A percentile compares a stretch with the other conserved stretches of the same genome.
These are phyloP conservation scores for Coemansia sp. DNA, from an alignment of 192 early-diverging fungal genomes.

Conservation along the genomic window DNA sequence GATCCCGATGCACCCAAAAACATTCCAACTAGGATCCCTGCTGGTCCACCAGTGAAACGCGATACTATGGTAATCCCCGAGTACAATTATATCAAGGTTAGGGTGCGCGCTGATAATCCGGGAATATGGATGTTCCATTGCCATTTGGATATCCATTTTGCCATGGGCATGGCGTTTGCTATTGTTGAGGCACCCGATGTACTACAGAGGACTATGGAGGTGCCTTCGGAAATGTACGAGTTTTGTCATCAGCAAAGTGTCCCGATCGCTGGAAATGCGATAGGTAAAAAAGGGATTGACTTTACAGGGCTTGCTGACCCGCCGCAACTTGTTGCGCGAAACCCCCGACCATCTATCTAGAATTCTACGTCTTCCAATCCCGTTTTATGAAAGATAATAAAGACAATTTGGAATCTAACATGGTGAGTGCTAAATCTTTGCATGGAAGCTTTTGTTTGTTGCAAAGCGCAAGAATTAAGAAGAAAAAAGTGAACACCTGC, in stretches of 20 bases:
- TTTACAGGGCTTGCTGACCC: constrained; percentile 53
- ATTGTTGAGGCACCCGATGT: constrained; percentile 70
- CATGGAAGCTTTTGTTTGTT: no score
- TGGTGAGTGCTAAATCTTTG: no score
- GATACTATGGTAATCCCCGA: constrained; percentile 71
- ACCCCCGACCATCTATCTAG: no score
- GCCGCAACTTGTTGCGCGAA: not conserved
- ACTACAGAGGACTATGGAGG: constrained; percentile 41
- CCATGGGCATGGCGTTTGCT: constrained; percentile 67
- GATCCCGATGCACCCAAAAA: constrained; percentile 23
- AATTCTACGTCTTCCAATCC: no score
- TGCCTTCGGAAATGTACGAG: constrained; percentile 56
- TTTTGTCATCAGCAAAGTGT: constrained; percentile 61
- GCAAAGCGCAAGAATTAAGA: no score
- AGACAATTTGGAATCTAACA: no score
- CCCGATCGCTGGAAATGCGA: constrained; percentile 68
- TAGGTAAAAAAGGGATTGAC: constrained; percentile 70
- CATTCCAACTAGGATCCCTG: constrained; percentile 5
- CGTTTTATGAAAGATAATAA: no score
- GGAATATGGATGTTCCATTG: constrained; percentile 85
- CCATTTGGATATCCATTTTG: constrained; percentile 62
- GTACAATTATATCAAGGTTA: constrained; percentile 61
- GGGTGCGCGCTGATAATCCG: constrained; percentile 77
- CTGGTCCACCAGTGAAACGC: constrained; percentile 56
- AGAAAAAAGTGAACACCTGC: no score